Percentiles rank a stretch among this genome's conserved stretches.
phyloP scores from a whole-genome alignment of 306 rosid genomes.

The Dalbergia cultrata region DNA sequence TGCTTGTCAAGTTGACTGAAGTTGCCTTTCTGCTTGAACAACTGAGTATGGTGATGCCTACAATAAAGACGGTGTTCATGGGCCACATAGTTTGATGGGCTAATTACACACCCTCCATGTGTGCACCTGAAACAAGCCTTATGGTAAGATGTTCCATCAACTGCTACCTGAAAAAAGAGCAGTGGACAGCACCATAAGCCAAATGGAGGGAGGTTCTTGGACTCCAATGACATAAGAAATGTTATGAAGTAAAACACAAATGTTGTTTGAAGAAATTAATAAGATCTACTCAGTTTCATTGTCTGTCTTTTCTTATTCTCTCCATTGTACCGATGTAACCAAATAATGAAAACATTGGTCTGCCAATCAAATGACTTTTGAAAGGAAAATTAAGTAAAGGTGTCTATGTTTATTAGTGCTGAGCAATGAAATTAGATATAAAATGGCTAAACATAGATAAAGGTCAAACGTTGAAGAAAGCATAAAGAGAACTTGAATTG shows the following conservation, averaged over 20 bases:
- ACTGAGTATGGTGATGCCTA: conserved; percentile 89
- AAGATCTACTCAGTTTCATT: too few relatives aligned
- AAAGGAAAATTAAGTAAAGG: neutral
- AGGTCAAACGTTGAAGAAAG: neutral
- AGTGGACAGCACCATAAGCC: conserved; percentile 2
- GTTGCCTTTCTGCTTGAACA: conserved; percentile 91
- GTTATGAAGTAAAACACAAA: neutral
- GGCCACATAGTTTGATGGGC: conserved; percentile 92
- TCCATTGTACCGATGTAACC: too few relatives aligned
- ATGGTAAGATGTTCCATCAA: conserved; percentile 86
- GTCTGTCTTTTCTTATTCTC: too few relatives aligned
- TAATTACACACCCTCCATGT: conserved; percentile 94
- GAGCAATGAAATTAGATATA: neutral
- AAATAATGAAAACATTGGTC: neutral
- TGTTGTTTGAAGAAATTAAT: conserved; percentile 17
- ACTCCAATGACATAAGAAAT: too few relatives aligned
- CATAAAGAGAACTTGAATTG: neutral
- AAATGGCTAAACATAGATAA: neutral
- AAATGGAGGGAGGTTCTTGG: neutral
- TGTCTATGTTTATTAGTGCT: neutral
- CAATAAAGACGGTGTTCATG: conserved; percentile 92
- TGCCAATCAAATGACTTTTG: conserved; percentile 7
- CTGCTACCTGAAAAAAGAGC: conserved; percentile 67
- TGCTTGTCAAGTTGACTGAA: conserved; percentile 81
- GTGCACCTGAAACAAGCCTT: conserved; percentile 84